Percentiles rank a stretch among this genome's conserved stretches.
phyloP scores from a whole-genome alignment of 2,329 filamentous ascomycete genomes.

The Penicillium oxalicum region DNA sequence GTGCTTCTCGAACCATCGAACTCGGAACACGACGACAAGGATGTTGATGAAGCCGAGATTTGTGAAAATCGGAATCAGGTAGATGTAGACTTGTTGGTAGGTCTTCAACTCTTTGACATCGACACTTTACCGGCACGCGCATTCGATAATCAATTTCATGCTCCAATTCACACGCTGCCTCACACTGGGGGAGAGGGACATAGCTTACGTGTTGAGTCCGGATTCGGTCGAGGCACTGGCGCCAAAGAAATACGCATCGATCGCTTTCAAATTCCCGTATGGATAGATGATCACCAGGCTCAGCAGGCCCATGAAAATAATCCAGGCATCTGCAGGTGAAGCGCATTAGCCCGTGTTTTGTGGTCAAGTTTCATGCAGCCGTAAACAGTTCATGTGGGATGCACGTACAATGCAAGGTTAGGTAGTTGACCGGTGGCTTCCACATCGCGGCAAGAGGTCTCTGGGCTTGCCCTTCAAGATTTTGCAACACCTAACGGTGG shows the following conservation, averaged over 20 bases:
- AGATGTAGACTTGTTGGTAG: slow-evolving; percentile 50
- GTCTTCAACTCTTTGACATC: slow-evolving; percentile 46
- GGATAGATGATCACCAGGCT: slow-evolving; percentile 35
- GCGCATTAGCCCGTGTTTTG: not conserved
- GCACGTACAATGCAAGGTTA: slow-evolving; percentile 26
- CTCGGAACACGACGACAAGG: slow-evolving; percentile 43
- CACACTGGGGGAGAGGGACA: too few relatives aligned
- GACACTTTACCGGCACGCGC: slow-evolving; percentile 31
- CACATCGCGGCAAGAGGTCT: slow-evolving; percentile 14
- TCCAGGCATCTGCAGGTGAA: slow-evolving; percentile 34
- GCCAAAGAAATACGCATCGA: slow-evolving; percentile 49
- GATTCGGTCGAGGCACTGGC: slow-evolving; percentile 47
- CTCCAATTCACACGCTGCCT: not conserved
- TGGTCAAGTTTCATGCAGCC: not conserved
- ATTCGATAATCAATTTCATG: not conserved
- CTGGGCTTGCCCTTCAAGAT: too few relatives aligned
- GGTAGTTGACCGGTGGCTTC: slow-evolving; percentile 23
- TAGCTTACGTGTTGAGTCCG: slow-evolving; percentile 46
- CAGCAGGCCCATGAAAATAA: slow-evolving; percentile 33
- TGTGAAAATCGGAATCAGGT: slow-evolving; percentile 45
- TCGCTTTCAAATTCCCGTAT: slow-evolving; percentile 36
- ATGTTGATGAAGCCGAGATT: slow-evolving; percentile 49
- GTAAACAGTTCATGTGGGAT: not conserved
- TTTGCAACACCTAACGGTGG: too few relatives aligned
- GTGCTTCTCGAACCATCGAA: slow-evolving; percentile 47